Percentiles rank a stretch among this genome's conserved stretches.
These are phyloP conservation scores for Camellia granthamiana DNA, from an alignment of 148 eudicot genomes.

Conservation along the genomic window DNA sequence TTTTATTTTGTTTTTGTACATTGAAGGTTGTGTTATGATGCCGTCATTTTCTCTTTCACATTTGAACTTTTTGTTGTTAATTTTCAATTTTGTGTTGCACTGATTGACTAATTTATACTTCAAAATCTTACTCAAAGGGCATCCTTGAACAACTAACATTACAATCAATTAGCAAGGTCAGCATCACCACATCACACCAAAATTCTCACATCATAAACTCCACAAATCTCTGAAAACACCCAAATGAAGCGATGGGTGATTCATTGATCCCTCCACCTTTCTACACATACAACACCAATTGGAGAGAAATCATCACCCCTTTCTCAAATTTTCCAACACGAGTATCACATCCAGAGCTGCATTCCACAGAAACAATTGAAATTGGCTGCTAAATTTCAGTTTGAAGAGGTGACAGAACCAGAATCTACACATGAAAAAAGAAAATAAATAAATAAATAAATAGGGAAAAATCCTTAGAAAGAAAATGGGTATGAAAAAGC, in stretches of 20 bases:
- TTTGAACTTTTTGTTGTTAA: slow-evolving; percentile 4
- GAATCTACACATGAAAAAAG: not conserved
- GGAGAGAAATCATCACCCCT: not conserved
- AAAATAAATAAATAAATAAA: not conserved
- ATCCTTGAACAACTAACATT: too few relatives aligned
- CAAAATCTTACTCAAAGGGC: too few relatives aligned
- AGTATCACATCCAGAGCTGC: not conserved
- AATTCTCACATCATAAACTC: not conserved
- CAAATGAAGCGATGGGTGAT: too few relatives aligned
- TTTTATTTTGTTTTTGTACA: too few relatives aligned
- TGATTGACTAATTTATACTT: not conserved
- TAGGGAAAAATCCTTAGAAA: not conserved
- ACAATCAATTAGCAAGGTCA: not conserved
- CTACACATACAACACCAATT: not conserved
- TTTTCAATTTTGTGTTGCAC: not conserved
- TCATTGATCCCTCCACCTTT: not conserved
- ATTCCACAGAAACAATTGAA: not conserved
- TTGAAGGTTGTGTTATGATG: not conserved
- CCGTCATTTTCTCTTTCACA: not conserved
- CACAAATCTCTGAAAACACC: not conserved
- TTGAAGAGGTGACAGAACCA: not conserved
- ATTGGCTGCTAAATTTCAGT: slow-evolving; percentile 10
- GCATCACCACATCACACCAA: not conserved
- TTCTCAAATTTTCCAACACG: not conserved
- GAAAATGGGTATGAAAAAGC: not conserved